phyloP scores from a whole-genome alignment of 2,329 filamentous ascomycete genomes.

The Neurospora sp. region DNA sequence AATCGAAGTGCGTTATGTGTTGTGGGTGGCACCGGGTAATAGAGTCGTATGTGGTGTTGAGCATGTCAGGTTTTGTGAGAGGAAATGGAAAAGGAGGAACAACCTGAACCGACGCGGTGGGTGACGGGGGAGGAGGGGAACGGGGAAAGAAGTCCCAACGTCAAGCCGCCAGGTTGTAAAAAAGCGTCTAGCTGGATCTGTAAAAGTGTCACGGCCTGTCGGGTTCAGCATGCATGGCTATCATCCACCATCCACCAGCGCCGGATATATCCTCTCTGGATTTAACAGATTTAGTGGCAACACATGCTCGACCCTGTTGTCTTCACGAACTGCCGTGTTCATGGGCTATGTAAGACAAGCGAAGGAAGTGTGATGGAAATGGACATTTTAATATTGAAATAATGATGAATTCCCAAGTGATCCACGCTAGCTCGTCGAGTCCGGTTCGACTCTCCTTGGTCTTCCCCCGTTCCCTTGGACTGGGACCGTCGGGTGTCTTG shows the following conservation, averaged over 20 bases:
- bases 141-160: neutral
- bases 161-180: neutral
- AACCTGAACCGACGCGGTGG: neutral
- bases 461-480: neutral
- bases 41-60: neutral
- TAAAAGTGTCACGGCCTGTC: neutral
- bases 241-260: neutral
- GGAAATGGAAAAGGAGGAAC: neutral
- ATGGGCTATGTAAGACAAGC: neutral
- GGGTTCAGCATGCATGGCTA: neutral
- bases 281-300: neutral
- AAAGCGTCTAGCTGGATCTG: neutral
- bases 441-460: neutral
- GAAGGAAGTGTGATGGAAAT: neutral
- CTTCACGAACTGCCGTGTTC: neutral
- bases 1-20: neutral
- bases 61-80: neutral
- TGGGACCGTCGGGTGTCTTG: neutral
- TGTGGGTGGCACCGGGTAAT: neutral
- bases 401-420: neutral
- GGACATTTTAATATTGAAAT: neutral
- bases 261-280: neutral
- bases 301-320: neutral
- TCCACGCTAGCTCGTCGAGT: neutral
- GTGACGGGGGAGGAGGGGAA: neutral